These are phyloP conservation scores for Phytophthora cactorum DNA, from an alignment of 352 stramenopile genomes.

Conservation along the genomic window DNA sequence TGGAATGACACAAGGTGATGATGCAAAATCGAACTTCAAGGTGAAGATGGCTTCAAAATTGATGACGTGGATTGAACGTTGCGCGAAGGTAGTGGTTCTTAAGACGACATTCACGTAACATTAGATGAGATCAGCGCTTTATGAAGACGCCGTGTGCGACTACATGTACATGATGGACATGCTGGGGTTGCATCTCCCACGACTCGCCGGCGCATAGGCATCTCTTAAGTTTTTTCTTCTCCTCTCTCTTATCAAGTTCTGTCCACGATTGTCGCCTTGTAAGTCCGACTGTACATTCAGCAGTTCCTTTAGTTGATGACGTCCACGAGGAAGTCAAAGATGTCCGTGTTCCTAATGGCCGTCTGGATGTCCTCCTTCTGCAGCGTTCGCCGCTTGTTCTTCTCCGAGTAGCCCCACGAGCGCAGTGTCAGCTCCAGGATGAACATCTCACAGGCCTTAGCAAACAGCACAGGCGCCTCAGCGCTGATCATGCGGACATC, in stretches of 20 bases:
- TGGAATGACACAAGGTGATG: not conserved
- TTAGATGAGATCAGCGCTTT: too few species aligned
- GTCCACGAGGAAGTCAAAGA: conserved; percentile 99
- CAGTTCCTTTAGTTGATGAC: conserved; percentile 81
- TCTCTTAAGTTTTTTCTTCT: not conserved
- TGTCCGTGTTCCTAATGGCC: conserved; percentile 98
- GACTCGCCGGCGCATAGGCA: too few species aligned
- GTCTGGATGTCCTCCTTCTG: conserved; percentile 99
- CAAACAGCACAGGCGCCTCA: conserved; percentile 98
- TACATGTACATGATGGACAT: too few species aligned
- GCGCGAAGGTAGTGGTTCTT: not conserved
- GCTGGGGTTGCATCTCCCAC: too few species aligned
- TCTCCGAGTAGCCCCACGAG: conserved; percentile 88
- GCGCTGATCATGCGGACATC: conserved; percentile 98
- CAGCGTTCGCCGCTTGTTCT: conserved; percentile 93
- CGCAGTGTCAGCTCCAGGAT: conserved; percentile 99
- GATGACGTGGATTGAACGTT: conserved; percentile 10
- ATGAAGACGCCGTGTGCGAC: too few species aligned
- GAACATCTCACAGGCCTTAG: conserved; percentile 99
- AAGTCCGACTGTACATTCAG: not conserved
- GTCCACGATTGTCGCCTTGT: conserved; percentile 8
- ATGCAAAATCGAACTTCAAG: not conserved
- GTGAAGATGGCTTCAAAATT: conserved; percentile 1
- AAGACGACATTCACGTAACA: conserved; percentile 3
- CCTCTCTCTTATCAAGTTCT: conserved; percentile 4